Evolutionary conservation across 192 early-diverging fungal genomes (phyloP).

Genomic region (Jimgerdemannia flammicorona): DNA sequence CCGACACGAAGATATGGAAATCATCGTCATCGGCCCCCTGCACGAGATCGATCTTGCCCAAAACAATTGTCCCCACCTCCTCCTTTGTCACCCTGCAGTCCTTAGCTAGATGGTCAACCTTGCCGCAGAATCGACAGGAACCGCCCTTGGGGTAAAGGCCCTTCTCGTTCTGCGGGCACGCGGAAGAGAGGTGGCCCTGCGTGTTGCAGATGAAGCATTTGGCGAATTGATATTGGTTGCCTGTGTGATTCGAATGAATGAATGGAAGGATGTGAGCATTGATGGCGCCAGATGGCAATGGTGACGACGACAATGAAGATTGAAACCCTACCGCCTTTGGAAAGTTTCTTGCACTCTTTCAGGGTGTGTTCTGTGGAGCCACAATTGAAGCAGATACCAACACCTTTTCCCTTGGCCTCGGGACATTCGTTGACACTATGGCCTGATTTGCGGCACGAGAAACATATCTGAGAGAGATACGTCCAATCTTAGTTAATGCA

Average conservation of each 20-base stretch:
- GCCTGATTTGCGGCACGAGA: slow-evolving; percentile 78
- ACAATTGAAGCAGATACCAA: slow-evolving; percentile 85
- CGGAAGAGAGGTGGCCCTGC: slow-evolving; percentile 76
- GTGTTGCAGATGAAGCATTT: slow-evolving; percentile 86
- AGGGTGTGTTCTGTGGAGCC: slow-evolving; percentile 81
- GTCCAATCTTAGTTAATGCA: no score
- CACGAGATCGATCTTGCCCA: slow-evolving; percentile 76
- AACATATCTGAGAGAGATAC: slow-evolving; percentile 58
- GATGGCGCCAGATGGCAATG: background rate
- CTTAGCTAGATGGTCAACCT: slow-evolving; percentile 77
- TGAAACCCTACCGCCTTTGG: slow-evolving; percentile 31
- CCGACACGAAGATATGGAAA: slow-evolving; percentile 66
- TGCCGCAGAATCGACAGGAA: slow-evolving; percentile 83
- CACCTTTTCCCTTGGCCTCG: slow-evolving; percentile 34
- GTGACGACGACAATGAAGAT: background rate
- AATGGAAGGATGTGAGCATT: background rate
- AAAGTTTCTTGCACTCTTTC: slow-evolving; percentile 66
- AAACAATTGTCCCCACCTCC: slow-evolving; percentile 41
- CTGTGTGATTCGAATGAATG: background rate
- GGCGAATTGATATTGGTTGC: slow-evolving; percentile 68
- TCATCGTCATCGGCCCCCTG: slow-evolving; percentile 97
- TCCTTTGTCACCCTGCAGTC: slow-evolving; percentile 75
- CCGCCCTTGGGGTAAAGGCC: slow-evolving; percentile 92
- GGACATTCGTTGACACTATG: slow-evolving; percentile 87
- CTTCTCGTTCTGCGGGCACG: slow-evolving; percentile 85